Base-by-base conservation (phyloP, 192 early-diverging fungal genomes). In the Lunasporangiospora selenospora region DNA sequence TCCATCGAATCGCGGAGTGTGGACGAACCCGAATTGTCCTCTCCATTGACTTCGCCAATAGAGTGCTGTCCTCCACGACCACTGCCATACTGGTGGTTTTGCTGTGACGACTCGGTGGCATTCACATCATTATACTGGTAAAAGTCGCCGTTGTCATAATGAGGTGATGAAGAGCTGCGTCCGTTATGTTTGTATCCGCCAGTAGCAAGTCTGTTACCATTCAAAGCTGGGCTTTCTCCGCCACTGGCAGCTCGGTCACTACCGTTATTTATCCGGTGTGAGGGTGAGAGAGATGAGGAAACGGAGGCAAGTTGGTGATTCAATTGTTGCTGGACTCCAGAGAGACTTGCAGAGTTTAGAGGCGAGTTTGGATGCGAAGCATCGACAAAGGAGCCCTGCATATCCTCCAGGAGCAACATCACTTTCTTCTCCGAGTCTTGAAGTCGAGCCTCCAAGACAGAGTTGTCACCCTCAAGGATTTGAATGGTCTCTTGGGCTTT, bases 381-480 rank as follows among this genome's bases (percentile, higher is more conserved):
- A 26, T 58, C 45, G 4, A 47, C 45, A 13, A 52, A 24, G n/a
- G 47, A 50, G 67, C 58, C 49, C 27, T 71, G 67, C 58, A 71
- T 71, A 23, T 71, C 53, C 15, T 71, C 69, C 40, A 73, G 44
- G 2, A 73, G 19, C 49, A 73, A 34, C 4, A 53, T 37, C 4
- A 73, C 69, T 37, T 73, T 73, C 61, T 73, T 73, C 36, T 73
- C 69, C 6, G 69, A 62, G 13, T 73, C 69, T 38, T 39, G 53
- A 10, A 73, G 38, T 34, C 69, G 41, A 0, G 59, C 60, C 43
- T 73, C 69, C 8, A 73, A 40, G 13, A 73, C 60, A n/a, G 60
- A 73, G 34, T 73, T 73, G 42, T 73, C 69, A 0, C 69, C 60
- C 31, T 73, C 69, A 16, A 73, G 23, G 36, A 63, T 47, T 37